Evolutionary conservation across 1,284 basidiomycete species (phyloP).

Genomic region (Cerioporus squamosus): DNA sequence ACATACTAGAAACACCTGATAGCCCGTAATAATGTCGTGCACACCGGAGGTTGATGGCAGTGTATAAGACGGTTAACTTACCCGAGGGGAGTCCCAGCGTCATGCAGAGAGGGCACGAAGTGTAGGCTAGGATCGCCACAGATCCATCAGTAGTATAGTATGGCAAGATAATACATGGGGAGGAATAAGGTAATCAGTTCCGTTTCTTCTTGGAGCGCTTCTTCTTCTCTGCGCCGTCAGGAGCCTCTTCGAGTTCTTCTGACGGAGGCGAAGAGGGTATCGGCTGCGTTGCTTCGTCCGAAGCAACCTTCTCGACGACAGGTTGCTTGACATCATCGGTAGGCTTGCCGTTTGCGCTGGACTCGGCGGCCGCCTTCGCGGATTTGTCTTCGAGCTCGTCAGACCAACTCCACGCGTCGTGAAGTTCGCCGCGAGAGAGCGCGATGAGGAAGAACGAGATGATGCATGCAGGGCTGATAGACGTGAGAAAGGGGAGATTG

Average conservation of each 20-base stretch:
- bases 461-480: slow-evolving; percentile 68
- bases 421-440: slow-evolving; percentile 57
- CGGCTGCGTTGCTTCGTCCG: no score
- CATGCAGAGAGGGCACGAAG: no score
- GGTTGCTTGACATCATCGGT: not conserved
- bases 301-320: not conserved
- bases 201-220: slow-evolving; percentile 18
- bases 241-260: not conserved
- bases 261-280: not conserved
- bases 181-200: slow-evolving; percentile 6
- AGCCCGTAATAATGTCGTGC: no score
- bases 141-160: not conserved
- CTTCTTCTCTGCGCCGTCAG: slow-evolving; percentile 7
- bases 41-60: no score
- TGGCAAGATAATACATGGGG: slow-evolving; percentile 5
- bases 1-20: no score
- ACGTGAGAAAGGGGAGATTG: not conserved
- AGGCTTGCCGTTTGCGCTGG: slow-evolving; percentile 4
- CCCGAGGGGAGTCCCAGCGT: no score
- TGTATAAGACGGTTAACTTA: no score
- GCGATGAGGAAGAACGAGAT: slow-evolving; percentile 62
- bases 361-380: not conserved
- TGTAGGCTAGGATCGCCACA: no score
- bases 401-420: slow-evolving; percentile 66
- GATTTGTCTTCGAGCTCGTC: slow-evolving; percentile 41